phyloP scores from a whole-genome alignment of 2,329 filamentous ascomycete genomes.

The Ramularia endophylla region DNA sequence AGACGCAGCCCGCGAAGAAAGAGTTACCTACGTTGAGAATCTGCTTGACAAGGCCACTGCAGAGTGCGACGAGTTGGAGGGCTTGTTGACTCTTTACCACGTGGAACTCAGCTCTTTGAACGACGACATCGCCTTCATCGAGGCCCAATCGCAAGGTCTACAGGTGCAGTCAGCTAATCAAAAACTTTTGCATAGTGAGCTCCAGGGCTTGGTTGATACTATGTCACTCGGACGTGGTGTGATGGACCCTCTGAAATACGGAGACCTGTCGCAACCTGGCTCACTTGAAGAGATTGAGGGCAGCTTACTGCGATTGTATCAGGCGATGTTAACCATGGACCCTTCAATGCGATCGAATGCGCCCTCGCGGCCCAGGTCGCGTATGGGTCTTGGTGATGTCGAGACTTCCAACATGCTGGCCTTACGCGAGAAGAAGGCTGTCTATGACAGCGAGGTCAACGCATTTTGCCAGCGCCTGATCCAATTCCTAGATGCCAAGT shows the following conservation, averaged over 20 bases:
- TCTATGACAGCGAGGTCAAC: conserved; percentile 70
- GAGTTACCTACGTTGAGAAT: conserved; percentile 76
- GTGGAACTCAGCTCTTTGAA: conserved; percentile 91
- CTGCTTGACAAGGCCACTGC: conserved; percentile 85
- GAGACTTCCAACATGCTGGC: conserved; percentile 82
- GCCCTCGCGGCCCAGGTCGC: conserved; percentile 37
- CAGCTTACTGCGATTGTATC: conserved; percentile 75
- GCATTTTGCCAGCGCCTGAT: conserved; percentile 73
- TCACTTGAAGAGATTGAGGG: conserved; percentile 73
- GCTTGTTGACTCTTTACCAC: conserved; percentile 85
- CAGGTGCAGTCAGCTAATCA: conserved; percentile 98
- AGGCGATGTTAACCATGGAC: conserved; percentile 90
- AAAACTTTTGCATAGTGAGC: conserved; percentile 82
- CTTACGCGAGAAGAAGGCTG: conserved; percentile 87
- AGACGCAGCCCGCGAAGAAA: conserved; percentile 74
- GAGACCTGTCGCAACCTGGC: conserved; percentile 63
- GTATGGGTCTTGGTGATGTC: conserved; percentile 58
- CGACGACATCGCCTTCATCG: conserved; percentile 94
- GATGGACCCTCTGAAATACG: conserved; percentile 65
- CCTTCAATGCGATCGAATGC: conserved; percentile 61
- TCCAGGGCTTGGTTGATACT: conserved; percentile 82
- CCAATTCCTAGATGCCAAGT: conserved; percentile 75
- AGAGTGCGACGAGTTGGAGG: conserved; percentile 95
- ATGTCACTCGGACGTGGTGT: conserved; percentile 78
- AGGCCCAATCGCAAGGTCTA: conserved; percentile 92